Percentiles rank a stretch among this genome's conserved stretches.
These are phyloP conservation scores for Cadophora gregata DNA, from an alignment of 2,329 filamentous ascomycete species.

Conservation along the genomic window DNA sequence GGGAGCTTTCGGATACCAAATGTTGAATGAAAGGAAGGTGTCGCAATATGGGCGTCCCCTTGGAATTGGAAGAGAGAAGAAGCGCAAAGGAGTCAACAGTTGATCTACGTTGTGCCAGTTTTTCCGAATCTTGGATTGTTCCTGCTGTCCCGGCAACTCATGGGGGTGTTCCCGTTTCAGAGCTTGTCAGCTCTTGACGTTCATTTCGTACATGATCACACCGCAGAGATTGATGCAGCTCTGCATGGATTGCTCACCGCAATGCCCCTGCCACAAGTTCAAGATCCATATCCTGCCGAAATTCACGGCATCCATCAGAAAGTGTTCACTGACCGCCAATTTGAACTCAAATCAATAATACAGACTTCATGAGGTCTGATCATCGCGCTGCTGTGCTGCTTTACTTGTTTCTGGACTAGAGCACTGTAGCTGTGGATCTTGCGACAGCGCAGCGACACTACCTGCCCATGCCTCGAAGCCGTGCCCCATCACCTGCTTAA, in stretches of 20 bases:
- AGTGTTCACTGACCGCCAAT: slow-evolving; percentile 17
- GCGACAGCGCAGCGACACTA: not conserved
- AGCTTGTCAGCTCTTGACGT: not conserved
- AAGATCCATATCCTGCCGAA: not conserved
- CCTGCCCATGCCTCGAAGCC: slow-evolving; percentile 25
- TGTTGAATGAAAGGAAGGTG: not conserved
- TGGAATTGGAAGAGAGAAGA: not conserved
- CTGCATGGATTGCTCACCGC: slow-evolving; percentile 19
- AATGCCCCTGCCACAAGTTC: not conserved
- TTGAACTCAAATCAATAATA: not conserved
- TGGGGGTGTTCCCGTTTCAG: not conserved
- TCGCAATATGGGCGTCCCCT: not conserved
- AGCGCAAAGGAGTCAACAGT: not conserved
- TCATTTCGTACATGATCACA: slow-evolving; percentile 11
- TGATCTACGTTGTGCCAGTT: slow-evolving; percentile 7
- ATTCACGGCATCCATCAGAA: not conserved
- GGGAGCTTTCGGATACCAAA: not conserved
- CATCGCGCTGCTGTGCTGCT: slow-evolving; percentile 14
- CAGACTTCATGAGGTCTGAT: slow-evolving; percentile 3
- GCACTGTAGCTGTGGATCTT: slow-evolving; percentile 7
- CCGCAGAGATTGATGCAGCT: slow-evolving; percentile 20
- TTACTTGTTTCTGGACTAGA: not conserved
- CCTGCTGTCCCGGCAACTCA: slow-evolving; percentile 18
- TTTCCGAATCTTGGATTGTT: slow-evolving; percentile 23
- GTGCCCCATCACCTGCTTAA: slow-evolving; percentile 37